phyloP scores from a whole-genome alignment of 352 stramenopile species.

The Blastocystis sp. region DNA sequence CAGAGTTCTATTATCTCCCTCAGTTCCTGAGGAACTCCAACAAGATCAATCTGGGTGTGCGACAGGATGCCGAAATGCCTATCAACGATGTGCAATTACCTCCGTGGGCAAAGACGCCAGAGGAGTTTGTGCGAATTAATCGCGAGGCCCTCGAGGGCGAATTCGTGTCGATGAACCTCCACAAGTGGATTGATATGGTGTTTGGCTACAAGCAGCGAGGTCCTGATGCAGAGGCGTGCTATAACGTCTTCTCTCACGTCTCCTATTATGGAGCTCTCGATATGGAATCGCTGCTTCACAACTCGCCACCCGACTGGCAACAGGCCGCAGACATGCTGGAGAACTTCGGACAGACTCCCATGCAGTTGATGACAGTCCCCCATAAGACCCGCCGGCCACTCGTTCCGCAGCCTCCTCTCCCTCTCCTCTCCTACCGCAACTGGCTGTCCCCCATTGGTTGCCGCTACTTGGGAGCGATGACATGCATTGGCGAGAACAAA shows the following conservation, averaged over 20 bases:
- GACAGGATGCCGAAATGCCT: conserved; percentile 68
- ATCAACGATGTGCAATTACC: conserved; percentile 91
- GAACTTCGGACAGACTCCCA: conserved; percentile 80
- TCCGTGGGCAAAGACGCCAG: conserved; percentile 83
- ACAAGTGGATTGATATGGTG: conserved; percentile 96
- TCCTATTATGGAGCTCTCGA: conserved; percentile 97
- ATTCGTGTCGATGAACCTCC: conserved; percentile 82
- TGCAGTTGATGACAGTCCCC: conserved; percentile 23
- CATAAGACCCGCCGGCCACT: conserved; percentile 23
- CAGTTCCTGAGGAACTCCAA: conserved; percentile 80
- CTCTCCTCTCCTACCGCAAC: conserved; percentile 48
- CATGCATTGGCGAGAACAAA: background rate
- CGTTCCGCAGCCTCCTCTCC: background rate
- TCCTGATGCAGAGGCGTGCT: conserved; percentile 70
- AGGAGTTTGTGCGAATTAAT: conserved; percentile 88
- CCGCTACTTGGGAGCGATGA: background rate
- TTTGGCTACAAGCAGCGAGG: conserved; percentile 86
- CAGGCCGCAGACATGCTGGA: conserved; percentile 85
- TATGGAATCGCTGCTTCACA: conserved; percentile 78
- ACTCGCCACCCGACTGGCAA: conserved; percentile 81
- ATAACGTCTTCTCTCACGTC: conserved; percentile 95
- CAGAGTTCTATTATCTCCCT: conserved; percentile 74
- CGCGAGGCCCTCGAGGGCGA: conserved; percentile 88
- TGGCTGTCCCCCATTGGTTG: background rate
- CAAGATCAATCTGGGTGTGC: conserved; percentile 75